phyloP scores from a whole-genome alignment of 2,329 filamentous ascomycete genomes.

The Rhytidhysteron rufulum region DNA sequence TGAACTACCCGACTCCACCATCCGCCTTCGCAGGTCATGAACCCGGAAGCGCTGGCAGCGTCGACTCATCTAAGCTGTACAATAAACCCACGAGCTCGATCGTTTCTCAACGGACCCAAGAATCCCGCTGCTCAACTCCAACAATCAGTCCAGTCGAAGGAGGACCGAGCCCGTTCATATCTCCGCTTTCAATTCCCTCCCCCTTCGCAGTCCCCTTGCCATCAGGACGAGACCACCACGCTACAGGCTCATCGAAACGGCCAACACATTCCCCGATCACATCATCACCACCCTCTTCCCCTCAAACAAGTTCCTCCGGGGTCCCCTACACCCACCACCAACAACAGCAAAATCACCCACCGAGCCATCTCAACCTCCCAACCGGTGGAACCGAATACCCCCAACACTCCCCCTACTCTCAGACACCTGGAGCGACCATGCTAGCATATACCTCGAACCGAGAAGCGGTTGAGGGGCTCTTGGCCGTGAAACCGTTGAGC shows the following conservation, averaged over 20 bases:
- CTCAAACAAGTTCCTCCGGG: constrained; percentile 25
- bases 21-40: constrained; percentile 13
- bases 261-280: too few species aligned
- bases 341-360: constrained; percentile 2
- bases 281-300: constrained; percentile 15
- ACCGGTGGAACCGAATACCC: constrained; percentile 23
- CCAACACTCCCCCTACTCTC: constrained; percentile 19
- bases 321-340: constrained; percentile 17
- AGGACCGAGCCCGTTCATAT: neutral
- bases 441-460: constrained; percentile 29
- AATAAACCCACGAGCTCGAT: too few species aligned
- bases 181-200: neutral
- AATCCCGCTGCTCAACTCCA: neutral
- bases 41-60: constrained; percentile 19
- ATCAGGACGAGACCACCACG: neutral
- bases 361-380: neutral
- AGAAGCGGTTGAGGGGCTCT: constrained; percentile 20
- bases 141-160: neutral
- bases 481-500: constrained; percentile 25
- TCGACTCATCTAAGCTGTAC: constrained; percentile 22
- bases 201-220: too few species aligned
- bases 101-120: constrained; percentile 12
- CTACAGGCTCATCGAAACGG: constrained; percentile 3
- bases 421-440: constrained; percentile 23
- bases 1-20: constrained; percentile 23